These are phyloP conservation scores for Saprolegnia parasitica DNA, from an alignment of 352 stramenopile genomes.

Conservation along the genomic window DNA sequence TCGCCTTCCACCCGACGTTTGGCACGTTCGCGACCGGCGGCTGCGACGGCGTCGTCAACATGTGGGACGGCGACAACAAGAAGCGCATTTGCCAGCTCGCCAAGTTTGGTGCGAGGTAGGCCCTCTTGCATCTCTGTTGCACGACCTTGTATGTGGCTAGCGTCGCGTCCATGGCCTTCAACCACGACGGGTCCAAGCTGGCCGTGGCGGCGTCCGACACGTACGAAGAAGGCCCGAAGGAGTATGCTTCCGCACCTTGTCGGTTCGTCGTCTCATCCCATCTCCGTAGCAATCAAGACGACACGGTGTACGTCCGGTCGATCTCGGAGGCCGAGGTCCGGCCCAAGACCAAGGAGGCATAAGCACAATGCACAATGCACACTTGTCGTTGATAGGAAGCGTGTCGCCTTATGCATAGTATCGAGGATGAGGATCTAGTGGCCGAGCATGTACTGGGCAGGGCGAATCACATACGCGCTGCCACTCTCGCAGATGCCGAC, in stretches of 20 bases:
- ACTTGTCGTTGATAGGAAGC: too few species aligned
- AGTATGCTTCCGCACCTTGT: slow-evolving; percentile 46
- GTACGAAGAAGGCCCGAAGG: slow-evolving; percentile 96
- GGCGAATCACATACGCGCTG: slow-evolving; percentile 20
- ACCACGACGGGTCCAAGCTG: slow-evolving; percentile 87
- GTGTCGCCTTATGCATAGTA: too few species aligned
- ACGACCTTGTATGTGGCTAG: slow-evolving; percentile 36
- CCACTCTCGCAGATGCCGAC: slow-evolving; percentile 19
- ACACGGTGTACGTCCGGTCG: slow-evolving; percentile 91
- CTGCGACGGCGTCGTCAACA: slow-evolving; percentile 89
- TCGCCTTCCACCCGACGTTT: slow-evolving; percentile 93
- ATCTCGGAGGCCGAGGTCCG: slow-evolving; percentile 86
- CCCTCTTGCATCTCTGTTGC: background rate
- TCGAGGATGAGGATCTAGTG: too few species aligned
- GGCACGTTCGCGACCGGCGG: slow-evolving; percentile 95
- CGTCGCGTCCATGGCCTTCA: slow-evolving; percentile 93
- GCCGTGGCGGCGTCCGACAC: slow-evolving; percentile 96
- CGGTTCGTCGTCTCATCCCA: slow-evolving; percentile 14
- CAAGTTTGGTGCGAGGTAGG: slow-evolving; percentile 29
- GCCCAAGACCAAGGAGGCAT: slow-evolving; percentile 56
- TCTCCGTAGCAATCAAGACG: slow-evolving; percentile 77
- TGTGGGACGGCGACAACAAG: slow-evolving; percentile 95
- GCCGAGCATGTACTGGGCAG: slow-evolving; percentile 26
- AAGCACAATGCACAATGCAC: background rate
- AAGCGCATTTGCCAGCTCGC: slow-evolving; percentile 89